Evolutionary conservation across 129 eudicot genomes (phyloP).

Genomic region (Flaveria sonorensis): DNA sequence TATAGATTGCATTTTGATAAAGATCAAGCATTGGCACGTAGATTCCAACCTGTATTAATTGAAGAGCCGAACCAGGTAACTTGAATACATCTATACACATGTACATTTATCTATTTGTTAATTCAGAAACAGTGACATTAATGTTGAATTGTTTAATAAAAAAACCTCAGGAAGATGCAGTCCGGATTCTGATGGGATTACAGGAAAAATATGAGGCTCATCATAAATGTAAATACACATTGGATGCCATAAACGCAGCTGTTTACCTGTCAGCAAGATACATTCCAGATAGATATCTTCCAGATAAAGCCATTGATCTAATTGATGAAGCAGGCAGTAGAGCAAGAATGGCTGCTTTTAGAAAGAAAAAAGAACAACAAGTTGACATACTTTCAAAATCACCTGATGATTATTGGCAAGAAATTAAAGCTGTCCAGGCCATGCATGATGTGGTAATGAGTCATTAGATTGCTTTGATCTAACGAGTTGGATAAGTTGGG

Average conservation of each 20-base stretch:
- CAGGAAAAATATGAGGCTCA: conserved; percentile 77
- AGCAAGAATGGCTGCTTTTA: conserved; percentile 68
- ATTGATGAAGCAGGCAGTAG: conserved; percentile 93
- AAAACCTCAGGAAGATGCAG: conserved; percentile 67
- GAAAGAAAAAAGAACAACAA: conserved; percentile 62
- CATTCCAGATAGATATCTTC: conserved; percentile 89
- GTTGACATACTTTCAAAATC: conserved; percentile 62
- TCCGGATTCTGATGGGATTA: conserved; percentile 72
- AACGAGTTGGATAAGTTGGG: conserved; percentile 15
- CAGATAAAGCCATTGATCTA: conserved; percentile 95
- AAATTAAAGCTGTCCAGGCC: conserved; percentile 79
- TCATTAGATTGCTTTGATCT: conserved; percentile 12
- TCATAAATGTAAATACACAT: conserved; percentile 81
- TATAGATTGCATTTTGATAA: conserved; percentile 82
- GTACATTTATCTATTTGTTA: background rate
- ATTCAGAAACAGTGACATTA: background rate
- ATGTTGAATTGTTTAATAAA: conserved; percentile 4
- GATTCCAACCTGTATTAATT: conserved; percentile 87
- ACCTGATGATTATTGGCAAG: conserved; percentile 85
- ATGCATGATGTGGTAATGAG: conserved; percentile 65
- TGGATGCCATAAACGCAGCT: conserved; percentile 87
- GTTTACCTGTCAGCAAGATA: conserved; percentile 76
- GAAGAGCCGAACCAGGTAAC: conserved; percentile 86
- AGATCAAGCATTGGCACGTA: conserved; percentile 85
- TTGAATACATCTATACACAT: background rate